A percentile compares a stretch with the other conserved stretches of the same genome.
These are phyloP conservation scores for Camelina hispida DNA, from an alignment of 345 rosid genomes.

Conservation along the genomic window DNA sequence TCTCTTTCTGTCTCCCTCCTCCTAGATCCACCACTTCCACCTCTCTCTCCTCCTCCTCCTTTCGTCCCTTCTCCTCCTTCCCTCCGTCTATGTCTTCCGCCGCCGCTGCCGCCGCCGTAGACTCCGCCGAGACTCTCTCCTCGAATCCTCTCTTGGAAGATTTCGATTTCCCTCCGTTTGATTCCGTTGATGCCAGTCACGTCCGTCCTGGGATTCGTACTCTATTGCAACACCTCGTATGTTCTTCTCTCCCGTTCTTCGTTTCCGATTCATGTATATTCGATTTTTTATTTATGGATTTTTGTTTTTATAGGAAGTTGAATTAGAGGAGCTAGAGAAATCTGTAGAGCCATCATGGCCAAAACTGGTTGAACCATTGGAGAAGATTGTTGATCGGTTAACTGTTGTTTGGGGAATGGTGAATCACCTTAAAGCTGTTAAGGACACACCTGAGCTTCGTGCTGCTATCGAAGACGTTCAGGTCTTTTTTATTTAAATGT, in stretches of 20 bases:
- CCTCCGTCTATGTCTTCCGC: conserved; percentile 52
- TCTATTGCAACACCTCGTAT: conserved; percentile 65
- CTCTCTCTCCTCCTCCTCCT: conserved; percentile 15
- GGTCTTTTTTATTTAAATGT: conserved; percentile 41
- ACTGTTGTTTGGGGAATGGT: conserved; percentile 78
- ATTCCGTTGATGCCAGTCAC: conserved; percentile 60
- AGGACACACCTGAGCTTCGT: conserved; percentile 78
- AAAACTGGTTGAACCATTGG: conserved; percentile 83
- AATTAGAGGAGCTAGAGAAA: conserved; percentile 74
- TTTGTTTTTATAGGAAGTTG: conserved; percentile 53
- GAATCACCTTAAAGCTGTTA: conserved; percentile 76
- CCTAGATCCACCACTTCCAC: conserved; percentile 40
- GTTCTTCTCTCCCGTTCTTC: conserved; percentile 6
- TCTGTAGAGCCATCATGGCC: conserved; percentile 85
- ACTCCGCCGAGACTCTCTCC: conserved; percentile 12
- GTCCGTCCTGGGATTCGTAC: conserved; percentile 79
- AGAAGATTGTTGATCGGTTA: conserved; percentile 70
- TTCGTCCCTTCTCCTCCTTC: conserved; percentile 38
- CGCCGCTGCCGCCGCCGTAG: conserved; percentile 30
- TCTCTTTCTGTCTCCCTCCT: conserved; percentile 53
- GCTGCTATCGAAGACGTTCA: conserved; percentile 90
- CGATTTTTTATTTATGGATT: not conserved
- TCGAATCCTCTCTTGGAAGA: conserved; percentile 70
- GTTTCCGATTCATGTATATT: not conserved
- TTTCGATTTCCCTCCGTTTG: conserved; percentile 81